phyloP scores from a whole-genome alignment of 495 filamentous ascomycete genomes.

The Podospora australis region DNA sequence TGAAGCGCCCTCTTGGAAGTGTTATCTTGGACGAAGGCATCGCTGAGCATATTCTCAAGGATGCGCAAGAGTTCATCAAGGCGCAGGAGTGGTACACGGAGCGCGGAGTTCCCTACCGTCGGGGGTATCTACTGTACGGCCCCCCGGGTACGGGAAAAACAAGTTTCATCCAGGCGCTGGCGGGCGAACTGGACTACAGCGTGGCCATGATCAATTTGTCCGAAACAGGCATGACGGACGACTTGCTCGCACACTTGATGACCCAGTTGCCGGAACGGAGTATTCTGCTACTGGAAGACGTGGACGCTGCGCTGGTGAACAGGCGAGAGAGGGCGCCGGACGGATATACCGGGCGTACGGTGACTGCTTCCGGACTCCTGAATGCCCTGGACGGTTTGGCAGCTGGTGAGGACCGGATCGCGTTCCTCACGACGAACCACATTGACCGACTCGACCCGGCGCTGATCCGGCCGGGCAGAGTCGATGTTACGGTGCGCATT shows the following conservation, averaged over 20 bases:
- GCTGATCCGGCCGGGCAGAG: conserved; percentile 80
- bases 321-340: conserved; percentile 70
- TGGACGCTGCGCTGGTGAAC: conserved; percentile 86
- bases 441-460: conserved; percentile 83
- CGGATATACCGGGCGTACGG: conserved; percentile 82
- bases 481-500: conserved; percentile 87
- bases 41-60: conserved; percentile 75
- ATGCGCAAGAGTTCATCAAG: conserved; percentile 75
- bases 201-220: conserved; percentile 92
- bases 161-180: conserved; percentile 92
- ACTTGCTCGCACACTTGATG: conserved; percentile 79
- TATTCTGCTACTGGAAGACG: conserved; percentile 85
- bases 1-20: conserved; percentile 80
- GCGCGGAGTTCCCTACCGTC: conserved; percentile 87
- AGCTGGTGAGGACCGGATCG: conserved; percentile 88
- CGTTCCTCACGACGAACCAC: conserved; percentile 94
- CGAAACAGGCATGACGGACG: conserved; percentile 88
- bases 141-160: conserved; percentile 94
- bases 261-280: conserved; percentile 83
- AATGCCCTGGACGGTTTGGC: conserved; percentile 93
- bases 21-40: conserved; percentile 83
- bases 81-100: conserved; percentile 86
- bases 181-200: conserved; percentile 85
- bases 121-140: conserved; percentile 90
- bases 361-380: conserved; percentile 89